Conservation (phyloP, 495 filamentous ascomycete species). For the Elasticomyces elasticus region DNA sequence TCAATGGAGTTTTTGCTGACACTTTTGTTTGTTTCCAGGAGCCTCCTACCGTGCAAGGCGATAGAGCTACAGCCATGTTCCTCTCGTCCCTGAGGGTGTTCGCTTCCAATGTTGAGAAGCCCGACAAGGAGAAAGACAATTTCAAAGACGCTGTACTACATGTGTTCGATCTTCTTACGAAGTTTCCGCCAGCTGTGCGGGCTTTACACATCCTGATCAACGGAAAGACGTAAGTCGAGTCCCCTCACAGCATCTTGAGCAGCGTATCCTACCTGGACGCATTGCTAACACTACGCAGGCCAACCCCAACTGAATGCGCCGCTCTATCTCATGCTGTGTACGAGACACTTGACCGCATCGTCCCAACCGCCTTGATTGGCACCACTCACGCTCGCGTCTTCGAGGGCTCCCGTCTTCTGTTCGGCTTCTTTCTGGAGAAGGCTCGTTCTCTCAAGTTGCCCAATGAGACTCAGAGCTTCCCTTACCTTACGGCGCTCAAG, state of each 20-base stretch:
- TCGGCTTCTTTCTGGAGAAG: constrained; percentile 29
- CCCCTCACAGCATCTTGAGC: no score
- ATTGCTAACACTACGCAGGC: background rate
- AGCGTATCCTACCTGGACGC: background rate
- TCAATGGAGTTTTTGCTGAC: constrained; percentile 16
- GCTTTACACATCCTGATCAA: constrained; percentile 26
- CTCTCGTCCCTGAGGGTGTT: constrained; percentile 29
- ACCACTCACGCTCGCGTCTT: constrained; percentile 19
- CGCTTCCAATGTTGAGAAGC: constrained; percentile 16
- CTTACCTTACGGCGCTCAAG: constrained; percentile 23
- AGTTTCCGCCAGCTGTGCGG: constrained; percentile 26
- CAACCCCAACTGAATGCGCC: constrained; percentile 18
- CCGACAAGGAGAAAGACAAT: constrained; percentile 19
- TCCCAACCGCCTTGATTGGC: constrained; percentile 21
- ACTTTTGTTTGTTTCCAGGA: constrained; percentile 4
- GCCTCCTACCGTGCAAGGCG: constrained; percentile 16
- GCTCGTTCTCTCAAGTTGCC: constrained; percentile 24
- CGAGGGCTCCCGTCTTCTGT: constrained; percentile 28
- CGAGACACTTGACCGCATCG: constrained; percentile 25
- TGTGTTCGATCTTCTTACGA: constrained; percentile 22
- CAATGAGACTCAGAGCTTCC: constrained; percentile 4
- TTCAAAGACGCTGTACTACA: constrained; percentile 28
- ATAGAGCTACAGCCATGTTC: constrained; percentile 28
- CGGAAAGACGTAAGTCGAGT: constrained; percentile 25
- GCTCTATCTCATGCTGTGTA: constrained; percentile 24